Evolutionary conservation across 2,329 filamentous ascomycete genomes (phyloP).

Genomic region (Drechslera avenae): DNA sequence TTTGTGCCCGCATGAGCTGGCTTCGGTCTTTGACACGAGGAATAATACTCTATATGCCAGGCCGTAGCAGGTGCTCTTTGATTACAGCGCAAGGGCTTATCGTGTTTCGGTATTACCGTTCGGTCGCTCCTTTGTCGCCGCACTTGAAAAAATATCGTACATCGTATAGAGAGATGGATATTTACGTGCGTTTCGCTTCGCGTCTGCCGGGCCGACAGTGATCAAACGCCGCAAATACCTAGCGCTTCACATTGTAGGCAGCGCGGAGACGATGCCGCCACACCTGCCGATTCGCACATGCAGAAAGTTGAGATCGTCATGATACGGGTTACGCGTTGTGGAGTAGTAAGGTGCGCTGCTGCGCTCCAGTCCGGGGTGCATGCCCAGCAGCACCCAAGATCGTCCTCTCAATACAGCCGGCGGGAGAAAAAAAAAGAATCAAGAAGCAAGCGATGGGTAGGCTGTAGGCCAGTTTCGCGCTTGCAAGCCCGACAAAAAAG

Average conservation of each 20-base stretch:
- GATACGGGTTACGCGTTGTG: constrained; percentile 22
- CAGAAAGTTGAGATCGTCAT: constrained; percentile 19
- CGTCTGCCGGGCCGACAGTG: constrained; percentile 13
- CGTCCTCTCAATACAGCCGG: constrained; percentile 9
- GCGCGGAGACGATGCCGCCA: constrained; percentile 12
- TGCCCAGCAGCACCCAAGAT: constrained; percentile 14
- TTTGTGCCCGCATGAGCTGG: too few relatives aligned
- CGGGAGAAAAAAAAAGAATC: constrained; percentile 6
- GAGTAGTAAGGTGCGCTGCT: constrained; percentile 20
- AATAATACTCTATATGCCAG: too few relatives aligned
- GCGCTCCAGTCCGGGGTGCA: constrained; percentile 36
- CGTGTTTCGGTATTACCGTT: background rate
- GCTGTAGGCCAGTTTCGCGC: constrained; percentile 7
- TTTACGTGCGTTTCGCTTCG: constrained; percentile 3
- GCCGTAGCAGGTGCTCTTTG: background rate
- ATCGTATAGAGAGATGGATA: background rate
- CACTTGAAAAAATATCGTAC: background rate
- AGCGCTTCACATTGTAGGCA: background rate
- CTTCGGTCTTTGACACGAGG: background rate
- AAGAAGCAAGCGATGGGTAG: constrained; percentile 1
- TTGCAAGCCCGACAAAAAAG: constrained; percentile 5
- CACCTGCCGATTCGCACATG: constrained; percentile 25
- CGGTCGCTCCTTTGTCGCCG: background rate
- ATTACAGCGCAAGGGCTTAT: background rate
- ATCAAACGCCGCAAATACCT: constrained; percentile 11